phyloP scores from a whole-genome alignment of 2,329 filamentous ascomycete species.

The Diatrype stigma region DNA sequence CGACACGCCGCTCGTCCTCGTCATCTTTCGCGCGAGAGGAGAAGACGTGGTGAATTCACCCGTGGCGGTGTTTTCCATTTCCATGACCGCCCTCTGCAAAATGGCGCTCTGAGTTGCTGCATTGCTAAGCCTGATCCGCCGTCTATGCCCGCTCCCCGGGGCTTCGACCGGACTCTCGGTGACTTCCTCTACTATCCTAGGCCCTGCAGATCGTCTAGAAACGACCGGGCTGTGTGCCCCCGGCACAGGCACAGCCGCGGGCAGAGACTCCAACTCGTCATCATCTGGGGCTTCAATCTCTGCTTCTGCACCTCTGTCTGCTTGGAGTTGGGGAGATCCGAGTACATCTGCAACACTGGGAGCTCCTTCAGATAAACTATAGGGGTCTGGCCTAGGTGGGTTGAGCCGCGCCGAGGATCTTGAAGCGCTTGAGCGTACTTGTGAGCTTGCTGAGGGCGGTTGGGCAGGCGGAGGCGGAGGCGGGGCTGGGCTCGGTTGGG shows the following conservation, averaged over 20 bases:
- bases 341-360: conserved; percentile 7
- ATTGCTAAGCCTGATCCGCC: conserved; percentile 32
- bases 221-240: conserved; percentile 13
- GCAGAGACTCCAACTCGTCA: conserved; percentile 11
- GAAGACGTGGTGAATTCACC: conserved; percentile 35
- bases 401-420: conserved; percentile 12
- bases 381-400: conserved; percentile 14
- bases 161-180: conserved; percentile 51
- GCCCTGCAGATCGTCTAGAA: conserved; percentile 14
- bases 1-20: conserved; percentile 30
- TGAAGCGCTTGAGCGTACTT: conserved; percentile 16
- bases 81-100: conserved; percentile 37
- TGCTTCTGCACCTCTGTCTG: background rate
- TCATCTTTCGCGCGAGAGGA: conserved; percentile 39
- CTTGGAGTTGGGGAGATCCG: conserved; percentile 2
- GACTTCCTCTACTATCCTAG: conserved; percentile 36
- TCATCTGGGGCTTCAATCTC: conserved; percentile 3
- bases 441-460: conserved; percentile 7
- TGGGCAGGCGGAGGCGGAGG: background rate
- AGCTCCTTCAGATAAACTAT: conserved; percentile 8
- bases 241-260: conserved; percentile 12
- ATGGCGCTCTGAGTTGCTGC: conserved; percentile 35
- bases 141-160: conserved; percentile 51
- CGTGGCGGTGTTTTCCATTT: conserved; percentile 24
- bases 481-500: background rate